Evolutionary conservation across 495 filamentous ascomycete species (phyloP), one percentile per base, ranked within the genome.

Genomic region (Aspergillus kassunensis): DNA sequence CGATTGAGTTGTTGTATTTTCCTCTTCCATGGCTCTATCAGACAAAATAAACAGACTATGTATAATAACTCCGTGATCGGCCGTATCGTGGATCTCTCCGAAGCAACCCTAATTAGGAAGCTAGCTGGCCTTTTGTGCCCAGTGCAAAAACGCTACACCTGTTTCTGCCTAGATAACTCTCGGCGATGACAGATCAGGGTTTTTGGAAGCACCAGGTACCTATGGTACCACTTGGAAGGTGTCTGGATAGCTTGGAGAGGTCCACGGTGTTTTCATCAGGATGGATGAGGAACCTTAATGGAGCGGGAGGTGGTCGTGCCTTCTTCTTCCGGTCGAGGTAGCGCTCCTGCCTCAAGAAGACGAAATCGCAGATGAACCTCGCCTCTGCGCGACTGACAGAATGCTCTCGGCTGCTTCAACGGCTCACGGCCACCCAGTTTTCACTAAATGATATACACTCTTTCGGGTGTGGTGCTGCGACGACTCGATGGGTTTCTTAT

Each of bases 401-500:
- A 29, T 24, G 30, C 2, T 33, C 10, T n/a, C 30, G 4, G 12
- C 30, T 11, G 13, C 9, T 11, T 11, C 12, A 9, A 4, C 24
- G 24, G 24, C 24, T 27, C 24, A 27, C 9, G 5, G 19, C 30
- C 12, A 43, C 15, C 41, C 15, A n/a, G 3, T 9, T 29, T 13
- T 42, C 23, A 23, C 13, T 29, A 21, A 29, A 43, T 43, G 41
- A 24, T 29, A 43, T 43, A n/a, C 6, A 20, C 23, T 25, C 39
- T 25, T 21, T 19, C 21, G 11, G n/a, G 6, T 9, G 36, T 20
- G 36, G 6, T 25, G 23, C 8, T 8, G 12, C 9, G 7, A 10
- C 19, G 30, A 19, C 44, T 24, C 18, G 11, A 46, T 46, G 44
- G 44, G 44, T 35, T 51, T 62, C 19, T 49, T 58, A 29, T 49